Base-by-base conservation (phyloP, 257 asterid genomes). In the Solanum appendiculatum region DNA sequence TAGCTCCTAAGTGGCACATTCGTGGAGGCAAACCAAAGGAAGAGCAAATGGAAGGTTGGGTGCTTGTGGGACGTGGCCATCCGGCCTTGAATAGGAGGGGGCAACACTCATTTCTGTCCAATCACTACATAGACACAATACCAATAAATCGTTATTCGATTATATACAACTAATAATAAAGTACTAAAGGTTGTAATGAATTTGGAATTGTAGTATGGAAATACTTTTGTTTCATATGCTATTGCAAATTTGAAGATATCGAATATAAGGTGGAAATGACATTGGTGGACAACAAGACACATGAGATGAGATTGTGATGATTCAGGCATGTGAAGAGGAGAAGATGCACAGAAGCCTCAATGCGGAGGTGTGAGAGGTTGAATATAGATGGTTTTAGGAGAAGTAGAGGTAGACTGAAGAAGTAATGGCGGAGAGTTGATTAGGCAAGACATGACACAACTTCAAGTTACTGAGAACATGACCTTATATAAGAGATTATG, bases 1-100 rank as follows among this genome's bases (percentile, higher is more conserved):
- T 56, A 21, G 12, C 2, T 20, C 2, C 0, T 21, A 20, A 21
- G 3, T 56, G 66, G 13, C 7, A 27, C 5, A 4, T 23, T 56
- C 6, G 25, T 3, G 27, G 27, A 56, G 27, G 27, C 66, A 56
- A 56, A 56, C 3, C 11, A 0, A 56, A 56, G n/a, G n/a, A 56
- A 56, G 25, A 20, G 86, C 86, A 87, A 81, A 87, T 64, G 56
- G 56, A 87, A 87, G 83, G 83, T 87, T 87, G 82, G 51, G 56
- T 86, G 66, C 82, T 78, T 86, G 81, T 63, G 81, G 70, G 82
- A 68, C 64, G 68, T 21, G 86, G 2, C 85, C 88, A 86, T 83
- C 74, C 39, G 40, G 16, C 88, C 63, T 86, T 54, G 29, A 86
- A 39, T 34, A 37, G 36, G 60, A 75, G 23, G 34, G 86, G 88